phyloP scores from a whole-genome alignment of 352 stramenopile species.

The Pythium myriotylum region DNA sequence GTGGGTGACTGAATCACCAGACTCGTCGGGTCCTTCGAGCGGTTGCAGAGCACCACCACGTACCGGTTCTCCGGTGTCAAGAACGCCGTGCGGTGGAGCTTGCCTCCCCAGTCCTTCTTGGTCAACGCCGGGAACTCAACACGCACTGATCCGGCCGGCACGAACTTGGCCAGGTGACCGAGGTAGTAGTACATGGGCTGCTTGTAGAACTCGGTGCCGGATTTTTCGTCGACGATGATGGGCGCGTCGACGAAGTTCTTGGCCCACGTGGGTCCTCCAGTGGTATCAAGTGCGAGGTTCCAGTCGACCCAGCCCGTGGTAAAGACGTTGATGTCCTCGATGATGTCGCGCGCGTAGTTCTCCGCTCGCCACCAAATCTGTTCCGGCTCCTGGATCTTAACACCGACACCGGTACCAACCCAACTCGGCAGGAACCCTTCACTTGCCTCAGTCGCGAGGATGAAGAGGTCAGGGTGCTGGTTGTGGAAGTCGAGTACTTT shows the following conservation, averaged over 20 bases:
- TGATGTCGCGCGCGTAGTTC: constrained; percentile 85
- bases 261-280: constrained; percentile 74
- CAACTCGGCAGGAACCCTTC: constrained; percentile 54
- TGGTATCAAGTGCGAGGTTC: constrained; percentile 83
- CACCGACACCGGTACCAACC: constrained; percentile 46
- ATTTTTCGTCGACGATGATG: constrained; percentile 66
- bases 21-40: constrained; percentile 15
- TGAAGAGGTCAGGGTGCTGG: constrained; percentile 66
- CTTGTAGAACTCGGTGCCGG: constrained; percentile 70
- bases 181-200: constrained; percentile 84
- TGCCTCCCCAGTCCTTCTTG: constrained; percentile 24
- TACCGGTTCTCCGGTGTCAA: constrained; percentile 47
- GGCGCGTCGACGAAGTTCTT: constrained; percentile 70
- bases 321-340: constrained; percentile 81
- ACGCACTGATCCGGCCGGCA: constrained; percentile 49
- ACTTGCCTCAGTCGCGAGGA: constrained; percentile 74
- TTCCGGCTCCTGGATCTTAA: constrained; percentile 44
- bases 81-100: constrained; percentile 50
- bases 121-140: constrained; percentile 39
- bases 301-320: constrained; percentile 84
- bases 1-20: constrained; percentile 13
- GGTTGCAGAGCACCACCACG: constrained; percentile 44
- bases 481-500: constrained; percentile 55
- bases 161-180: constrained; percentile 75
- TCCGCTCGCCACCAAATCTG: constrained; percentile 68